Evolutionary conservation across 495 filamentous ascomycete species (phyloP).

Genomic region (Penicillium tannophilum): DNA sequence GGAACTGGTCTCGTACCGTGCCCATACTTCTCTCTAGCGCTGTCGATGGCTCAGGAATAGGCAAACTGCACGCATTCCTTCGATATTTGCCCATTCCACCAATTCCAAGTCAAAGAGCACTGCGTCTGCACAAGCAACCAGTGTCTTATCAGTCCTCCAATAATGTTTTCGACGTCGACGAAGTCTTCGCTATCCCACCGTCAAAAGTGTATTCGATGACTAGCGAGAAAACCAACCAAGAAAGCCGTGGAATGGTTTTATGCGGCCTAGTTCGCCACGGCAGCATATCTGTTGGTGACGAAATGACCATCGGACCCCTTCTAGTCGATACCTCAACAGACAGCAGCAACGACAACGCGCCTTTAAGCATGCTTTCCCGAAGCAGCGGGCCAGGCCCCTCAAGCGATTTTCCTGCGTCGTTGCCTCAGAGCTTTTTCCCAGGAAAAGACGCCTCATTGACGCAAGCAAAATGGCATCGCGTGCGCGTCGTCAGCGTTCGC

Average conservation of each 20-base stretch:
- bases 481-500: slow-evolving; percentile 81
- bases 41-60: slow-evolving; percentile 80
- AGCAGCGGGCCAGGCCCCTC: slow-evolving; percentile 38
- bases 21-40: slow-evolving; percentile 90
- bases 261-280: slow-evolving; percentile 84
- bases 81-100: slow-evolving; percentile 72
- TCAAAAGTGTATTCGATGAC: slow-evolving; percentile 48
- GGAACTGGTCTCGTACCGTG: slow-evolving; percentile 57
- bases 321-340: slow-evolving; percentile 36
- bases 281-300: slow-evolving; percentile 74
- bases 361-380: slow-evolving; percentile 30
- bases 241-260: slow-evolving; percentile 65
- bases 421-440: slow-evolving; percentile 28
- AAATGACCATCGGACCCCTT: slow-evolving; percentile 79
- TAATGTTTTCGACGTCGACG: slow-evolving; percentile 84
- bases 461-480: slow-evolving; percentile 66
- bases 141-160: slow-evolving; percentile 43
- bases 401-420: slow-evolving; percentile 38
- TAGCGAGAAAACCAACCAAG: slow-evolving; percentile 36
- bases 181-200: slow-evolving; percentile 67
- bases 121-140: slow-evolving; percentile 20
- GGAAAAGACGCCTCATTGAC: slow-evolving; percentile 29
- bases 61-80: slow-evolving; percentile 78
- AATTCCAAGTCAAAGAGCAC: slow-evolving; percentile 43
- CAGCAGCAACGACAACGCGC: slow-evolving; percentile 17